These are phyloP conservation scores for Xylaria grammica DNA, from an alignment of 495 filamentous ascomycete species.

Conservation along the genomic window DNA sequence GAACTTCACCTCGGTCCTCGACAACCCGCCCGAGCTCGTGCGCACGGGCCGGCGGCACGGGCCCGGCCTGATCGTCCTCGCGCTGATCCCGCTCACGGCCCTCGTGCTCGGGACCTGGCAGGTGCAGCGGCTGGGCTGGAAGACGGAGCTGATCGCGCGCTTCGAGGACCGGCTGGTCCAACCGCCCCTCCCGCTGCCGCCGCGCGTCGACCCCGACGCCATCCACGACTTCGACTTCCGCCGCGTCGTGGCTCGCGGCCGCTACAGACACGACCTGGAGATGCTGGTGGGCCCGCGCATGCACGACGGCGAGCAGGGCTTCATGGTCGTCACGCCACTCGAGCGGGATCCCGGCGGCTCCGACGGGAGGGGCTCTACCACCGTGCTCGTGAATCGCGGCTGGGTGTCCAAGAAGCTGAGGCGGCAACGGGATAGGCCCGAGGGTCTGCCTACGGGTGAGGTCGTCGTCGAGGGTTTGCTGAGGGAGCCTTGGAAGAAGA, in stretches of 20 bases:
- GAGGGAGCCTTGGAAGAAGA: conserved; percentile 92
- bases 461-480: conserved; percentile 84
- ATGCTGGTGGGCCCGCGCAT: conserved; percentile 94
- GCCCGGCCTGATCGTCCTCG: conserved; percentile 79
- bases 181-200: conserved; percentile 85
- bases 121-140: conserved; percentile 90
- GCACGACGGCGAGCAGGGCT: conserved; percentile 87
- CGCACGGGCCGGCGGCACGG: conserved; percentile 75
- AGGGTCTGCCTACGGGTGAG: conserved; percentile 65
- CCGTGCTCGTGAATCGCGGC: conserved; percentile 82
- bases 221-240: conserved; percentile 93
- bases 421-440: conserved; percentile 63
- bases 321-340: conserved; percentile 86
- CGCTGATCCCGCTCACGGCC: conserved; percentile 87
- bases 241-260: conserved; percentile 76
- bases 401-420: conserved; percentile 81
- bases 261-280: conserved; percentile 84
- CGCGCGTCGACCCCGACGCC: conserved; percentile 75
- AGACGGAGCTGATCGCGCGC: conserved; percentile 85
- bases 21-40: conserved; percentile 80
- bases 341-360: conserved; percentile 59
- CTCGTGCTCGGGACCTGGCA: conserved; percentile 95
- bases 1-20: conserved; percentile 78
- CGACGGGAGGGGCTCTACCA: conserved; percentile 47
- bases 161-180: conserved; percentile 88